phyloP scores from a whole-genome alignment of 306 rosid genomes.

The Quercus dentata region DNA sequence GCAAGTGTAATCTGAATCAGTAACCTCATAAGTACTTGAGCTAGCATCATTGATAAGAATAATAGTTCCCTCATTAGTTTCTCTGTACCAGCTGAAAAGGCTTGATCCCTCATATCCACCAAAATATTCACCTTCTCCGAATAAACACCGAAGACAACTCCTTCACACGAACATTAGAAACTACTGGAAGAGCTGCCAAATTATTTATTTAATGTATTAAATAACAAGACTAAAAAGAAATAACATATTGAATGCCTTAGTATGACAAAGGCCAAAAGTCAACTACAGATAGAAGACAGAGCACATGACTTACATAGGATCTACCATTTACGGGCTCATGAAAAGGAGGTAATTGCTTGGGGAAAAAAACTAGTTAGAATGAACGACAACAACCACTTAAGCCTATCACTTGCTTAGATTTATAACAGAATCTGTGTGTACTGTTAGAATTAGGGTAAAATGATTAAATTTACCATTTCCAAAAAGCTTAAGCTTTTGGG shows the following conservation, averaged over 20 bases:
- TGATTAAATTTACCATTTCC: too few relatives aligned
- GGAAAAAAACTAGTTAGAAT: neutral
- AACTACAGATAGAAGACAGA: neutral
- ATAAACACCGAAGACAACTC: conserved; percentile 65
- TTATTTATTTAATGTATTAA: conserved; percentile 20
- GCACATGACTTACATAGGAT: neutral
- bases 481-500: too few relatives aligned
- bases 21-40: conserved; percentile 62
- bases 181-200: conserved; percentile 83
- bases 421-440: neutral
- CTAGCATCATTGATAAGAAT: conserved; percentile 61
- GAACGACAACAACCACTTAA: conserved; percentile 7
- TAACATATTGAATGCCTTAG: neutral
- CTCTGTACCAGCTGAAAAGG: conserved; percentile 87
- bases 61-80: conserved; percentile 70
- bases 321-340: neutral
- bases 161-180: conserved; percentile 55
- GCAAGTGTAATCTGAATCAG: conserved; percentile 75
- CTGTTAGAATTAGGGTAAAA: too few relatives aligned
- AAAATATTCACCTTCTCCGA: conserved; percentile 94
- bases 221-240: conserved; percentile 12
- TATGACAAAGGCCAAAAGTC: conserved; percentile 2
- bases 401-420: conserved; percentile 4
- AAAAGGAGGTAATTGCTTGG: neutral
- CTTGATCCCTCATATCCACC: conserved; percentile 95